Evolutionary conservation across 805 yeast genomes (phyloP).

Genomic region (Candida krabiensis): DNA sequence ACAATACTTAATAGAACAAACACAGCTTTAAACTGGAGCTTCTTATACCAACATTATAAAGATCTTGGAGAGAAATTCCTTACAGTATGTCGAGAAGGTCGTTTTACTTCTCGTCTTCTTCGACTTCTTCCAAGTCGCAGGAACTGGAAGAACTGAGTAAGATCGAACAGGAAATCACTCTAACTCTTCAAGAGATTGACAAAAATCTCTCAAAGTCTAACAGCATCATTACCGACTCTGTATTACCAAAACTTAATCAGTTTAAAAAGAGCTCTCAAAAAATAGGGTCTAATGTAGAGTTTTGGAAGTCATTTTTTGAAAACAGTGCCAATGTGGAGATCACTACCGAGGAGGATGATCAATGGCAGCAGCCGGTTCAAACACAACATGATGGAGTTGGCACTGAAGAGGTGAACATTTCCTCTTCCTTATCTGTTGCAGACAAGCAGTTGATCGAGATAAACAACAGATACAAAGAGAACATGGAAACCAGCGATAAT

Average conservation of each 20-base stretch:
- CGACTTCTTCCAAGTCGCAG: slow-evolving; percentile 17
- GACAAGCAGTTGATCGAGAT: slow-evolving; percentile 15
- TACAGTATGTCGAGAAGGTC: slow-evolving; percentile 25
- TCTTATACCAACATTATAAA: too few relatives aligned
- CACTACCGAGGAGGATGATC: slow-evolving; percentile 19
- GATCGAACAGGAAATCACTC: slow-evolving; percentile 76
- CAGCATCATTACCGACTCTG: slow-evolving; percentile 61
- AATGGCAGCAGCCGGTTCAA: slow-evolving; percentile 1
- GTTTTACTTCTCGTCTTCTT: slow-evolving; percentile 31
- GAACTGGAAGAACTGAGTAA: slow-evolving; percentile 51
- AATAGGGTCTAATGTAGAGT: slow-evolving; percentile 65
- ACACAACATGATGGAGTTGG: neutral
- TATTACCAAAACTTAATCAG: slow-evolving; percentile 65
- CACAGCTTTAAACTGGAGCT: too few relatives aligned
- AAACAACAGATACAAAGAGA: slow-evolving; percentile 17
- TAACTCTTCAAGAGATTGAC: slow-evolving; percentile 77
- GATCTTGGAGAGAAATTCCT: neutral
- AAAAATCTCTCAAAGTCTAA: slow-evolving; percentile 68
- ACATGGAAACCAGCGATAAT: slow-evolving; percentile 10
- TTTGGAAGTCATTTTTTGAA: slow-evolving; percentile 80
- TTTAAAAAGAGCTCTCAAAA: slow-evolving; percentile 58
- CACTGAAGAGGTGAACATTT: slow-evolving; percentile 1
- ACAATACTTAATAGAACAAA: too few relatives aligned
- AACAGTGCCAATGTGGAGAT: slow-evolving; percentile 35
- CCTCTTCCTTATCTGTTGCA: slow-evolving; percentile 13